Percentiles rank a stretch among this genome's conserved stretches.
Evolutionary conservation across 148 eudicot species (phyloP).

Genomic region (Agrostemma githago): DNA sequence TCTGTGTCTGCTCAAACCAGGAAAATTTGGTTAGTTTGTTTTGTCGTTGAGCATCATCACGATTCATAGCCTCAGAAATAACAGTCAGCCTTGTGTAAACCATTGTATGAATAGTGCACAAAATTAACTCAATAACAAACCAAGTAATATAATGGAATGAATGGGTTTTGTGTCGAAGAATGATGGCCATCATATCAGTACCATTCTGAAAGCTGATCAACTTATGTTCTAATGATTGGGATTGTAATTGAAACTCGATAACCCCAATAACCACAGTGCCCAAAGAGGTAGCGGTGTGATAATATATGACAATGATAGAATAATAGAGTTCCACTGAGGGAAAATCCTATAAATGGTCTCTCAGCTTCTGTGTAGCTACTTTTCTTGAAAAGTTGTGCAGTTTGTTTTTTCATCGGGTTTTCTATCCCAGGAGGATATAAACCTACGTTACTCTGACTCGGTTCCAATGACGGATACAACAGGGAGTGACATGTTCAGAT

Average conservation of each 20-base stretch:
- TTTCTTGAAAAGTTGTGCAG: not conserved
- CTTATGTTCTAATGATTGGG: not conserved
- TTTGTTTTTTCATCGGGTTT: not conserved
- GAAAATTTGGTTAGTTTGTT: constrained; percentile 7
- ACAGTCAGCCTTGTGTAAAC: not conserved
- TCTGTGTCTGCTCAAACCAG: constrained; percentile 56
- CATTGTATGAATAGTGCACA: not conserved
- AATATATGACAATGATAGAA: not conserved
- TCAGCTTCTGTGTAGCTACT: not conserved
- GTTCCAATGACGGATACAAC: not conserved
- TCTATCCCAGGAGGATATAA: not conserved
- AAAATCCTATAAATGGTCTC: not conserved
- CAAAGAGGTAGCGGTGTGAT: not conserved
- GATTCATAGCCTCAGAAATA: not conserved
- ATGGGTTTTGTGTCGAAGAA: not conserved
- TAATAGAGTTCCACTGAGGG: not conserved
- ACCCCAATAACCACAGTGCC: not conserved
- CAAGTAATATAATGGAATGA: not conserved
- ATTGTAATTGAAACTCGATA: not conserved
- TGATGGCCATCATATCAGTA: not conserved
- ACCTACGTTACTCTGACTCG: not conserved
- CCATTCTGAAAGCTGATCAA: not conserved
- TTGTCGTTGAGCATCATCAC: not conserved
- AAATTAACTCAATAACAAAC: not conserved
- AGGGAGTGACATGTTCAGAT: not conserved